phyloP scores from a whole-genome alignment of 306 rosid species.

The Vigna hirtella region DNA sequence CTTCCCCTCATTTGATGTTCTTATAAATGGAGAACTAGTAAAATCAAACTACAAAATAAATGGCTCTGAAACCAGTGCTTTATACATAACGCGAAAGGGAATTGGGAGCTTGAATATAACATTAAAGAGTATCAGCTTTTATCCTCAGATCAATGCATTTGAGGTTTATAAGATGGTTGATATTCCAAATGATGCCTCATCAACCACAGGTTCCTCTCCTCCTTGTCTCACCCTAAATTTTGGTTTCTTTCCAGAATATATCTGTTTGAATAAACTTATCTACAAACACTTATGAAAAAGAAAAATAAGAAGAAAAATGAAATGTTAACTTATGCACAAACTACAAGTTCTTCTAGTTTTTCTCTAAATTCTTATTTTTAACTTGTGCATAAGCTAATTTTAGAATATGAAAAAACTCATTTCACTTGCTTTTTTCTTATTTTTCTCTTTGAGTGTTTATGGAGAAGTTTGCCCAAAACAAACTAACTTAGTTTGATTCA shows the following conservation, averaged over 20 bases:
- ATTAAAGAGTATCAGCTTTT: conserved; percentile 60
- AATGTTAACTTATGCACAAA: neutral
- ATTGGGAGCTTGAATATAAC: conserved; percentile 72
- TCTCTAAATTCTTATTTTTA: neutral
- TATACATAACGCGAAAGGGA: conserved; percentile 57
- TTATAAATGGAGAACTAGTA: conserved; percentile 67
- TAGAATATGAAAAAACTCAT: no score
- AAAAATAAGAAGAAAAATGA: neutral
- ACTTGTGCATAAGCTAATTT: no score
- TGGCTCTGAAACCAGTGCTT: conserved; percentile 64
- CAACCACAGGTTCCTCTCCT: conserved; percentile 80
- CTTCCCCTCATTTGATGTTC: conserved; percentile 73
- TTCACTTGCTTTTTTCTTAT: neutral
- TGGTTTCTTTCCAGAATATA: neutral
- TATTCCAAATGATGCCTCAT: conserved; percentile 80
- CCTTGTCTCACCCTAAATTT: conserved; percentile 9
- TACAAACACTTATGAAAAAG: no score
- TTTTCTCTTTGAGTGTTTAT: neutral
- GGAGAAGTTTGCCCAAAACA: neutral
- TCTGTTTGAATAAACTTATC: neutral
- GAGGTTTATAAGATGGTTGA: conserved; percentile 81
- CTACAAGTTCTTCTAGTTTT: no score
- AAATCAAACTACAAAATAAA: conserved; percentile 71
- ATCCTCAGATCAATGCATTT: conserved; percentile 90
- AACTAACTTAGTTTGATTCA: conserved; percentile 27